Percentiles rank a stretch among this genome's conserved stretches.
Evolutionary conservation across 2,329 filamentous ascomycete species (phyloP).

Genomic region (Colletotrichum cordylinicola): DNA sequence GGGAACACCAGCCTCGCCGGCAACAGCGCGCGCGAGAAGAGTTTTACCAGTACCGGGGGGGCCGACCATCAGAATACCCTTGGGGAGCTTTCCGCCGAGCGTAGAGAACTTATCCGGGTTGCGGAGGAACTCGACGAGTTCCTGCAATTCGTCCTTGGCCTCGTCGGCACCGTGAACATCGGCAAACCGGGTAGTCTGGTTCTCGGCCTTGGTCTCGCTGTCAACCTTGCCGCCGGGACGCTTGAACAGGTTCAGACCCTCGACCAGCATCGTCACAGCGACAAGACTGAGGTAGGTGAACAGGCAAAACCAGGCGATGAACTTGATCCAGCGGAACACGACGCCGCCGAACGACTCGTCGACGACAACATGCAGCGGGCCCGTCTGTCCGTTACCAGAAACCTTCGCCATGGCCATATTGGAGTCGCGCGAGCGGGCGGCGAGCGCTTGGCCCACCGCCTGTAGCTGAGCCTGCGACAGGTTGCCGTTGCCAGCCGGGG

Average conservation of each 20-base stretch:
- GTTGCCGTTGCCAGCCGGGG: constrained; percentile 37
- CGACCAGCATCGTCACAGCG: constrained; percentile 80
- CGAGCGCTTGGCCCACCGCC: constrained; percentile 82
- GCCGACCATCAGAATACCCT: constrained; percentile 93
- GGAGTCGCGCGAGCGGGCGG: constrained; percentile 71
- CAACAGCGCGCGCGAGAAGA: constrained; percentile 90
- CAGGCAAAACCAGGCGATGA: constrained; percentile 79
- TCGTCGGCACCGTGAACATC: constrained; percentile 98
- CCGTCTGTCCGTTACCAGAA: constrained; percentile 70
- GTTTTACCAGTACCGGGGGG: constrained; percentile 98
- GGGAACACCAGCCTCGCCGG: constrained; percentile 94
- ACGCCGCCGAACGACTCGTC: constrained; percentile 83
- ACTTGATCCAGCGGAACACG: constrained; percentile 92
- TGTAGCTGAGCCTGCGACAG: constrained; percentile 71
- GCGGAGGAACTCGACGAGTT: constrained; percentile 94
- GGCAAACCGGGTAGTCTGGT: constrained; percentile 87
- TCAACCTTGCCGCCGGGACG: constrained; percentile 76
- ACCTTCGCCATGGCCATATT: constrained; percentile 63
- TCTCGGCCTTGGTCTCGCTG: constrained; percentile 89
- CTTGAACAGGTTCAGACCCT: constrained; percentile 79
- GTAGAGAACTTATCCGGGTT: constrained; percentile 93
- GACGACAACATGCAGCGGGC: constrained; percentile 94
- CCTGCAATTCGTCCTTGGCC: constrained; percentile 96
- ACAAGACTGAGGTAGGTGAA: constrained; percentile 82
- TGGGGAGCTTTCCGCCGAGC: constrained; percentile 94